Evolutionary conservation across 176 grass and related monocot genomes (phyloP).

Genomic region (Lolium multiflorum): DNA sequence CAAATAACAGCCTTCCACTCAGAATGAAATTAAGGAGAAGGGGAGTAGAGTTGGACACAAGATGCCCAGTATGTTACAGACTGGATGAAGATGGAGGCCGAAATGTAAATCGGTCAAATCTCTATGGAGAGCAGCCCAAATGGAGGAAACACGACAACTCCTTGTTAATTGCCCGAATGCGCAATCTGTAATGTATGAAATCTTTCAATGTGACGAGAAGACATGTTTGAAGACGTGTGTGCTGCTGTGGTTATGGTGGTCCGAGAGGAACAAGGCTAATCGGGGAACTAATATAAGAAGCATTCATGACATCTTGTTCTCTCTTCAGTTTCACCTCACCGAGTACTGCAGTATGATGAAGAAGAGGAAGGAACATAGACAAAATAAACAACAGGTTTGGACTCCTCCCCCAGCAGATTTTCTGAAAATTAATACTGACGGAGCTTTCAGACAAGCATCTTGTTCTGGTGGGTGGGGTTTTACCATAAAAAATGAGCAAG

Average conservation of each 20-base stretch:
- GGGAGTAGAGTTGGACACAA: too few species aligned
- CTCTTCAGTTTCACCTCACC: not conserved
- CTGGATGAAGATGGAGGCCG: too few species aligned
- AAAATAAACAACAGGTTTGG: too few species aligned
- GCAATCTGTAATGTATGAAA: not conserved
- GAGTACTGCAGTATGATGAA: not conserved
- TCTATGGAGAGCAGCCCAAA: too few species aligned
- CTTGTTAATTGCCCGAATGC: not conserved
- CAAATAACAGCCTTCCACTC: too few species aligned
- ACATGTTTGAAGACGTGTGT: not conserved
- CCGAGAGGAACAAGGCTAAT: not conserved
- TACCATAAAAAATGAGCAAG: not conserved
- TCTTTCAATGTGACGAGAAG: not conserved
- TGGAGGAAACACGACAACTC: not conserved
- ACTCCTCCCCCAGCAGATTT: too few species aligned
- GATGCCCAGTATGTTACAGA: too few species aligned
- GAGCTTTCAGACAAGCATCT: too few species aligned
- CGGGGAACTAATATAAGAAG: not conserved
- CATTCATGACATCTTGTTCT: not conserved
- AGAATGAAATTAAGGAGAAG: too few species aligned
- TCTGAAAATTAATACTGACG: too few species aligned
- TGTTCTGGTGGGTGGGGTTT: too few species aligned
- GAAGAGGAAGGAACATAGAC: not conserved
- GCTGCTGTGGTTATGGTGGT: not conserved
- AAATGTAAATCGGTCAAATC: too few species aligned